Base-by-base conservation (phyloP, 2,329 filamentous ascomycete genomes). In the Cordyceps pruinosa region DNA sequence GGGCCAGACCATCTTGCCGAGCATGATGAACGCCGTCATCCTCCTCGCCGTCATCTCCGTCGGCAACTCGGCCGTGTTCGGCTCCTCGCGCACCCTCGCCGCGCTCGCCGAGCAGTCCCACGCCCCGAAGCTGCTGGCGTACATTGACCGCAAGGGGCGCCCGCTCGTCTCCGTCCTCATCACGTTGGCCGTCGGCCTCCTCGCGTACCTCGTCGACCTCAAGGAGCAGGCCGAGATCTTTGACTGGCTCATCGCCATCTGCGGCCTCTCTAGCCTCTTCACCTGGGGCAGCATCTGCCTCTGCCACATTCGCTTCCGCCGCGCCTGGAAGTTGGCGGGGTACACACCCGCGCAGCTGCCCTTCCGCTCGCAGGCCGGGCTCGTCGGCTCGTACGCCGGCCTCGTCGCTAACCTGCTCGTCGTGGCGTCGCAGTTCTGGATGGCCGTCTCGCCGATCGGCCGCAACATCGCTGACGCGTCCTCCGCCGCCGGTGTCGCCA, bases 261-360 rank as follows among this genome's bases (percentile, higher is more conserved):
- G 82, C 2, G 83, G 81, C 60, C 76, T 86, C 6, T 77, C 79
- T 17, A 77, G 80, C 49, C 77, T 87, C 59, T 86, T 85, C 69
- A 82, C 82, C 39, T 89, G 86, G 86, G 82, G 78, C 53, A 86
- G 86, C 61, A 90, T 94, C 68, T 92, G 88, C 69, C 73, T 92
- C 5, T 79, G 85, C 6, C 89, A 94, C 71, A 91, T 94, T 66
- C 88, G 89, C 42, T 95, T 94, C 79, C 87, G 90, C 60, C 72
- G 55, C 41, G 55, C 55, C 55, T 59, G 58, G 58, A 44, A 44
- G 19, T 10, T 49, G 12, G 53, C 58, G 35, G 86, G 86, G 48
- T 84, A 85, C 68, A 77, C 75, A 12, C 73, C 90, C 19, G 75
- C 83, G 48, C 87, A 93, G 64, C 77, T 95, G 9, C 86, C 89